Conservation (phyloP, 139 green algal genomes). For the Monoraphidium neglectum region DNA sequence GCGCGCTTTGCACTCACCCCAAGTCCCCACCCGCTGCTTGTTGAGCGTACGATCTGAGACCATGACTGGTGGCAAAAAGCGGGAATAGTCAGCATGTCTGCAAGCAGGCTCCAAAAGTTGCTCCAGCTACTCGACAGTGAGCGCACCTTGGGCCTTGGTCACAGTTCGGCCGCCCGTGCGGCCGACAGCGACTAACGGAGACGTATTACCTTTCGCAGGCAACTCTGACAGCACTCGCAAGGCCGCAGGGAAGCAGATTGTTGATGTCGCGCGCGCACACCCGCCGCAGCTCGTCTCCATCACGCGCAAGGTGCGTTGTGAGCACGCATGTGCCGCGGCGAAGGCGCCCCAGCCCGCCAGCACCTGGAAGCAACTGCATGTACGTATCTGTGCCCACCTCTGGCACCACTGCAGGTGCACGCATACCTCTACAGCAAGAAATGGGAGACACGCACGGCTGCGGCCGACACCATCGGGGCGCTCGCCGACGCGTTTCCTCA, state of each 20-base stretch:
- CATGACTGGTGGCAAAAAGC: no score
- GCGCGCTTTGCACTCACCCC: no score
- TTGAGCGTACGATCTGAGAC: no score
- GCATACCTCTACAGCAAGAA: slow-evolving; percentile 61
- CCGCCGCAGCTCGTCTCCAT: slow-evolving; percentile 76
- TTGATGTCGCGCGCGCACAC: slow-evolving; percentile 70
- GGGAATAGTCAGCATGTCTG: slow-evolving; percentile 4
- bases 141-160: slow-evolving; percentile 5
- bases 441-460: slow-evolving; percentile 85
- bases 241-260: slow-evolving; percentile 82
- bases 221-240: slow-evolving; percentile 64
- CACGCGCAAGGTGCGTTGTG: slow-evolving; percentile 71
- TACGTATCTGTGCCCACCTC: not conserved
- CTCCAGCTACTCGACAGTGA: slow-evolving; percentile 73
- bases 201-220: slow-evolving; percentile 53
- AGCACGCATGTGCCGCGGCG: no score
- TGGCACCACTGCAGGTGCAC: slow-evolving; percentile 50
- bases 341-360: no score
- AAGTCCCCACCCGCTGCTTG: no score
- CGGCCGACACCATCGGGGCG: slow-evolving; percentile 72
- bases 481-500: slow-evolving; percentile 80
- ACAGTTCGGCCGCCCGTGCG: not conserved
- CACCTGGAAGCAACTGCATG: not conserved
- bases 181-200: not conserved
- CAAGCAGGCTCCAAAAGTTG: slow-evolving; percentile 64